These are phyloP conservation scores for Emergomyces africanus DNA, from an alignment of 2,329 filamentous ascomycete genomes.

Conservation along the genomic window DNA sequence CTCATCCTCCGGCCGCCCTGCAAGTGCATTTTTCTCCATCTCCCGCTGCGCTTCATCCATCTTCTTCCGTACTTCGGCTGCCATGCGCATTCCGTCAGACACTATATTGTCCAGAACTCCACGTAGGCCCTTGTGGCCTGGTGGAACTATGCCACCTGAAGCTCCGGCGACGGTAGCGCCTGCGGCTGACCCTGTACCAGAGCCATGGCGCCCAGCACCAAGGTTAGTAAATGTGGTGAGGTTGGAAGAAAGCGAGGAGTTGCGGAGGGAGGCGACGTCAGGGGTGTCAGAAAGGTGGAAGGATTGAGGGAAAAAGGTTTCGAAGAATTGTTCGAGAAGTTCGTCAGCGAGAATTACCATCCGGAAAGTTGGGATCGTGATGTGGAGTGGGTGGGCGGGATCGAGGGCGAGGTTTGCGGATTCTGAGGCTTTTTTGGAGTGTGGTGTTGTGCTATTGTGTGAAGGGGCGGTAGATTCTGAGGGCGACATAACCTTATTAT, in stretches of 20 bases:
- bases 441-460: conserved; percentile 21
- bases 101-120: conserved; percentile 97
- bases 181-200: conserved; percentile 25
- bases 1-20: conserved; percentile 52
- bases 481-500: conserved; percentile 12
- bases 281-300: conserved; percentile 70
- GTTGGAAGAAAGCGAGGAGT: conserved; percentile 47
- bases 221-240: conserved; percentile 78
- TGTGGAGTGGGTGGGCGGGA: conserved; percentile 83
- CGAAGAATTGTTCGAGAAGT: conserved; percentile 91
- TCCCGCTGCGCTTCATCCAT: conserved; percentile 96
- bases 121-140: conserved; percentile 64
- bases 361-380: conserved; percentile 92
- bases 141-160: conserved; percentile 48
- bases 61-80: conserved; percentile 74
- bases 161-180: conserved; percentile 34
- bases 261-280: conserved; percentile 32
- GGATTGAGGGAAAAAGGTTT: conserved; percentile 84
- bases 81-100: conserved; percentile 91
- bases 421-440: conserved; percentile 53
- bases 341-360: conserved; percentile 98
- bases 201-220: conserved; percentile 34
- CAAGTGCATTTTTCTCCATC: conserved; percentile 66
- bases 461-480: conserved; percentile 14
- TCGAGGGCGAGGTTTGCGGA: conserved; percentile 83